Conservation (phyloP, 2,329 filamentous ascomycete genomes). For the Pseudopyricularia cyperi region DNA sequence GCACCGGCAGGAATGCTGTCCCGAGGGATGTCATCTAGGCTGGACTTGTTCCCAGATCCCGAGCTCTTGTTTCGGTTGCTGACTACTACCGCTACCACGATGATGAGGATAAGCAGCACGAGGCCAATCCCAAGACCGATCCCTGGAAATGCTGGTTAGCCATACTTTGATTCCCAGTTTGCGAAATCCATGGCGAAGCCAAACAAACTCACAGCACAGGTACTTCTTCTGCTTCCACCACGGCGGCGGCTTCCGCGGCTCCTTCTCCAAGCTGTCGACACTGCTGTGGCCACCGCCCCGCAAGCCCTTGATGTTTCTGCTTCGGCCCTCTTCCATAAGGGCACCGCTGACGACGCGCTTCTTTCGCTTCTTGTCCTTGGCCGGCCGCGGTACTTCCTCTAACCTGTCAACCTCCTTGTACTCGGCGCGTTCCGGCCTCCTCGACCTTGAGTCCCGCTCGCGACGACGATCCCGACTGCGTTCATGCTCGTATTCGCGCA, state of each 20-base stretch:
- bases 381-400: constrained; percentile 3
- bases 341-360: constrained; percentile 58
- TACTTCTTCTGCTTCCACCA: constrained; percentile 42
- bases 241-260: constrained; percentile 26
- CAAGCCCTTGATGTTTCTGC: constrained; percentile 18
- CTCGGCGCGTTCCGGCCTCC: constrained; percentile 3
- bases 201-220: constrained; percentile 27
- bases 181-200: background rate
- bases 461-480: constrained; percentile 1
- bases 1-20: constrained; percentile 48
- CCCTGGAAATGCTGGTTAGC: constrained; percentile 20
- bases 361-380: constrained; percentile 19
- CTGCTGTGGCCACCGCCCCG: constrained; percentile 30
- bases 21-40: constrained; percentile 38
- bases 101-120: constrained; percentile 51
- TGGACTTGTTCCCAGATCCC: constrained; percentile 22
- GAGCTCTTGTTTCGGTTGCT: constrained; percentile 42
- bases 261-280: constrained; percentile 36
- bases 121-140: constrained; percentile 39
- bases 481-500: constrained; percentile 3
- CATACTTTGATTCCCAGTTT: background rate
- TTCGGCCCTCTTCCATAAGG: constrained; percentile 53
- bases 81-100: constrained; percentile 52
- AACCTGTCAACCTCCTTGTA: constrained; percentile 4
- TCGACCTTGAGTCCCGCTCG: constrained; percentile 1